Percentiles rank a stretch among this genome's conserved stretches.
Evolutionary conservation across 164 flowering plant genomes (phyloP).

Genomic region (Houttuynia cordata): DNA sequence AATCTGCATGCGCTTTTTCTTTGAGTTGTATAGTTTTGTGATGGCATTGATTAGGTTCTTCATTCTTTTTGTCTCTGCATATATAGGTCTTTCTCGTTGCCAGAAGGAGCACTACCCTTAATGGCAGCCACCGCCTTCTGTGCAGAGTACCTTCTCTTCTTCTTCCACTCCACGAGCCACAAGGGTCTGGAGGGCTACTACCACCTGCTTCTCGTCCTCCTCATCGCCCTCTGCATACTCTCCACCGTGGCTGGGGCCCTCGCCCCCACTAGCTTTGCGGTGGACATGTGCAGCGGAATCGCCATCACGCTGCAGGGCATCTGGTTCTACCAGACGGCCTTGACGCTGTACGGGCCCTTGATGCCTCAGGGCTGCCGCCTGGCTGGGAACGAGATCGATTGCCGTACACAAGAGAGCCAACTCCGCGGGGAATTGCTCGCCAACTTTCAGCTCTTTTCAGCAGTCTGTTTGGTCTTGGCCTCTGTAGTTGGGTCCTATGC

Average conservation of each 20-base stretch:
- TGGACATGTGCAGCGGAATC: slow-evolving; percentile 61
- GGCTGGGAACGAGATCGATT: slow-evolving; percentile 29
- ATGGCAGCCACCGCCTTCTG: slow-evolving; percentile 72
- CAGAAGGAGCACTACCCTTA: slow-evolving; percentile 80
- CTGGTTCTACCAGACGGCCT: slow-evolving; percentile 98
- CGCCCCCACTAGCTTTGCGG: slow-evolving; percentile 58
- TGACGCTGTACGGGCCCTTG: slow-evolving; percentile 86
- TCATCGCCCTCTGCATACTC: slow-evolving; percentile 66
- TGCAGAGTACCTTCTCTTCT: slow-evolving; percentile 82
- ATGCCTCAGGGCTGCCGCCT: slow-evolving; percentile 82
- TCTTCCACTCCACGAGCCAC: slow-evolving; percentile 84
- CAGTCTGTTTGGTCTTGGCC: slow-evolving; percentile 41
- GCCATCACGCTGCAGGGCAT: slow-evolving; percentile 93
- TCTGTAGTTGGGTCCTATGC: slow-evolving; percentile 34
- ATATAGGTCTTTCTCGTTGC: slow-evolving; percentile 54
- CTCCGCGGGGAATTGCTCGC: slow-evolving; percentile 77
- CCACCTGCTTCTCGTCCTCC: slow-evolving; percentile 78
- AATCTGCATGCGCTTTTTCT: too few species aligned
- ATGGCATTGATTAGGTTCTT: neutral
- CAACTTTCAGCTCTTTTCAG: slow-evolving; percentile 60
- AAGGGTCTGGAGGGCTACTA: slow-evolving; percentile 96
- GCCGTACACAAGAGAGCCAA: slow-evolving; percentile 38
- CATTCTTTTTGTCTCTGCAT: neutral
- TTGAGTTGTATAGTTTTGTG: too few species aligned
- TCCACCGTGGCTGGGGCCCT: slow-evolving; percentile 57